phyloP scores from a whole-genome alignment of 495 filamentous ascomycete species.

The Trichoderma orchidacearum region DNA sequence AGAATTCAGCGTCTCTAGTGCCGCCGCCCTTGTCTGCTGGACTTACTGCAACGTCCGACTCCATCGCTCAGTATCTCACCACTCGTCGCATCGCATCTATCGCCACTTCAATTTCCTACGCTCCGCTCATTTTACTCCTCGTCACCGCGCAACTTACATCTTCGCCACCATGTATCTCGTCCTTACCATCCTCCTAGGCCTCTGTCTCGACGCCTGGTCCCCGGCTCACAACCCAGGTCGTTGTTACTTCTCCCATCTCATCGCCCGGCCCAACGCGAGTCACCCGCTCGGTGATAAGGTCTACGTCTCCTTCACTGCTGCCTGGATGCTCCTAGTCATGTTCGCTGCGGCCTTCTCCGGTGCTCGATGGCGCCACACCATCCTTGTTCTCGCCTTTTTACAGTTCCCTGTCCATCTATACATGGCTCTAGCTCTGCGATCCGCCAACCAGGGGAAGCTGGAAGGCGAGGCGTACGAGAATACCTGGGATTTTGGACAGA shows the following conservation, averaged over 20 bases:
- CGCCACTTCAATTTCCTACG: constrained; percentile 4
- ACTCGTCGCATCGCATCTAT: neutral
- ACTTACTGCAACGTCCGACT: constrained; percentile 9
- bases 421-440: constrained; percentile 20
- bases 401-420: constrained; percentile 25
- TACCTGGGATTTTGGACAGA: constrained; percentile 25
- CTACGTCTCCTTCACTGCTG: constrained; percentile 16
- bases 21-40: constrained; percentile 22
- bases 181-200: constrained; percentile 17
- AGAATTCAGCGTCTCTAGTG: constrained; percentile 20
- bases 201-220: constrained; percentile 17
- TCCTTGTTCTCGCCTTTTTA: constrained; percentile 13
- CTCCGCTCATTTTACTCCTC: constrained; percentile 6
- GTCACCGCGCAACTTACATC: constrained; percentile 16
- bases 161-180: constrained; percentile 15
- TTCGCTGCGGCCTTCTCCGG: constrained; percentile 14
- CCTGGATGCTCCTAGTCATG: constrained; percentile 18
- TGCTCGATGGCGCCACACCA: constrained; percentile 9
- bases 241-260: constrained; percentile 16
- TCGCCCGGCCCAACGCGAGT: constrained; percentile 6
- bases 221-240: constrained; percentile 9
- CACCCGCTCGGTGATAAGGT: constrained; percentile 16
- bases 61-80: neutral
- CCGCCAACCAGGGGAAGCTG: constrained; percentile 16
- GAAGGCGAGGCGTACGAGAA: constrained; percentile 19